Conservation (phyloP, 2,329 filamentous ascomycete genomes). For the Ceratocystis variospora region DNA sequence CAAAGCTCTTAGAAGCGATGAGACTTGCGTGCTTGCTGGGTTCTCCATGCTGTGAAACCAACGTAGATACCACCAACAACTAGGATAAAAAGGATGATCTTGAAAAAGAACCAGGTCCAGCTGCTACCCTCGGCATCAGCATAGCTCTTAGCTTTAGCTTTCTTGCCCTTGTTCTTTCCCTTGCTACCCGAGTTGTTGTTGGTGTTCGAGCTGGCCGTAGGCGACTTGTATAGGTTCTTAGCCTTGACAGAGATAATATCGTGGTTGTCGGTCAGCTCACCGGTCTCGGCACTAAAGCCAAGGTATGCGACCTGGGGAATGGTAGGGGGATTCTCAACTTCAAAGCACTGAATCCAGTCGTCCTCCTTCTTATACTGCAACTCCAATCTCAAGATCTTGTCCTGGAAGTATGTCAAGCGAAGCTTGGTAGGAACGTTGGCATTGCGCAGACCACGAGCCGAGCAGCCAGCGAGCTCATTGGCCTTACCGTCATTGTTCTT, state of each 20-base stretch:
- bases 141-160: slow-evolving; percentile 20
- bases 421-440: slow-evolving; percentile 68
- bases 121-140: slow-evolving; percentile 30
- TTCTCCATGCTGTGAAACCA: slow-evolving; percentile 70
- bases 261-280: slow-evolving; percentile 93
- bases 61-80: slow-evolving; percentile 63
- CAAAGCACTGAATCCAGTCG: slow-evolving; percentile 84
- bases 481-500: slow-evolving; percentile 88
- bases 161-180: slow-evolving; percentile 28
- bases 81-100: slow-evolving; percentile 63
- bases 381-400: slow-evolving; percentile 79
- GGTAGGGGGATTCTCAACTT: slow-evolving; percentile 52
- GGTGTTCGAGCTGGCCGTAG: slow-evolving; percentile 27
- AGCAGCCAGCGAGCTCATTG: slow-evolving; percentile 87
- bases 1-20: slow-evolving; percentile 37
- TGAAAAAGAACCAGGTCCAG: slow-evolving; percentile 57
- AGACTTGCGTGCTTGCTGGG: slow-evolving; percentile 43
- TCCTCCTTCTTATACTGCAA: slow-evolving; percentile 86
- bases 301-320: slow-evolving; percentile 67
- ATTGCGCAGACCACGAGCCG: slow-evolving; percentile 78
- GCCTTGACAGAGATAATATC: slow-evolving; percentile 81
- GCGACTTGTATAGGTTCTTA: slow-evolving; percentile 69
- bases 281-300: slow-evolving; percentile 76
- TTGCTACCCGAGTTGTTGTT: slow-evolving; percentile 28
- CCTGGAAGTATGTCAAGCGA: slow-evolving; percentile 88